phyloP scores from a whole-genome alignment of 257 asterid species.

The Ocimum tenuiflorum region DNA sequence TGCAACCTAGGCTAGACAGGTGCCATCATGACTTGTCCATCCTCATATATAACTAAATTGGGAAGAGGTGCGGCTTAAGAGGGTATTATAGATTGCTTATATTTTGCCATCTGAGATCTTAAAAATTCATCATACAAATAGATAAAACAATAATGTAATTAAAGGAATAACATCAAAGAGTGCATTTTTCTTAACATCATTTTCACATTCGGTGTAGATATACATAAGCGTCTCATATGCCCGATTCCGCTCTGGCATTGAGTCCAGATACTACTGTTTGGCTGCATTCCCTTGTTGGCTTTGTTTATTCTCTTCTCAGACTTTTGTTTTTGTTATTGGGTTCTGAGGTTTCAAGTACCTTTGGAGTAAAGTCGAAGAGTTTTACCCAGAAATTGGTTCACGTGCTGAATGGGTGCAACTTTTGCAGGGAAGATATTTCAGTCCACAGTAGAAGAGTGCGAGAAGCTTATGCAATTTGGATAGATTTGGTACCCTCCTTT shows the following conservation, averaged over 20 bases:
- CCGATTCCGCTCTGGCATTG: background rate
- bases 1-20: background rate
- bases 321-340: no score
- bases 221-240: background rate
- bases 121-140: background rate
- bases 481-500: slow-evolving; percentile 48
- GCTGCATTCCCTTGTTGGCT: background rate
- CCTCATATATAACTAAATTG: no score
- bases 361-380: background rate
- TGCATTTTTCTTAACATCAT: background rate
- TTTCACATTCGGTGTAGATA: background rate
- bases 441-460: slow-evolving; percentile 93
- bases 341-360: background rate
- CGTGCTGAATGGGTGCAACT: slow-evolving; percentile 20
- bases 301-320: background rate
- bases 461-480: slow-evolving; percentile 74
- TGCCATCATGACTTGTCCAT: background rate
- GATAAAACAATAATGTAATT: background rate
- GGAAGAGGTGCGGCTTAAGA: no score
- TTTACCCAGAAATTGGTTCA: background rate
- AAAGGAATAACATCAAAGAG: background rate
- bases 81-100: no score
- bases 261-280: background rate
- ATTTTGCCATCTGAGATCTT: background rate
- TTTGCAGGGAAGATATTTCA: slow-evolving; percentile 93